Conservation (phyloP, 169 alveolate genomes). For the Plasmodium fragile region DNA sequence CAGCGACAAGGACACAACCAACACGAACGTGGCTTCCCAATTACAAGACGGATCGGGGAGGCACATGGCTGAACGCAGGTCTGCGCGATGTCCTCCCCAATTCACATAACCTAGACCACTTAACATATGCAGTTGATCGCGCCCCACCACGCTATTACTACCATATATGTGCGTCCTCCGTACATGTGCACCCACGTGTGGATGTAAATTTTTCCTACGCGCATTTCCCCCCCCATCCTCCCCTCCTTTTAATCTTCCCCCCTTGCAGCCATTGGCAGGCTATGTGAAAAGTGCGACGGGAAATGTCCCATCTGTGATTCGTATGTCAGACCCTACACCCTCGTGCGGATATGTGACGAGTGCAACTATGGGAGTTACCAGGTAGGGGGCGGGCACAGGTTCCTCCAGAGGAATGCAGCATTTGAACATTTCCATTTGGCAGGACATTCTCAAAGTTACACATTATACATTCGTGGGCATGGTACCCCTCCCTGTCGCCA, state of each 20-base stretch:
- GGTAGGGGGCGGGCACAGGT: conserved; percentile 69
- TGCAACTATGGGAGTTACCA: conserved; percentile 98
- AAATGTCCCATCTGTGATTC: conserved; percentile 99
- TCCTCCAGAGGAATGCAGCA: background rate
- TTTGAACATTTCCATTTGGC: background rate
- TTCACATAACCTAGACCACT: background rate
- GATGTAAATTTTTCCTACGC: background rate
- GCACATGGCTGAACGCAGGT: background rate
- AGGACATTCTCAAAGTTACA: background rate
- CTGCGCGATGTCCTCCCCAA: too few relatives aligned
- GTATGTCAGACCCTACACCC: conserved; percentile 97
- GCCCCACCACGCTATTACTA: background rate
- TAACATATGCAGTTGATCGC: background rate
- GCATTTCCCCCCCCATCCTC: background rate
- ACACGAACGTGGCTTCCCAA: background rate
- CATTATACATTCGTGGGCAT: background rate
- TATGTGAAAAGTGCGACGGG: conserved; percentile 99
- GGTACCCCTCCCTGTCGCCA: background rate
- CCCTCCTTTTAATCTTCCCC: background rate
- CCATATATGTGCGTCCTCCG: background rate
- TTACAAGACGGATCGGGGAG: background rate
- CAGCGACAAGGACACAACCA: background rate
- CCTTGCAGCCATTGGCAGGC: conserved; percentile 95
- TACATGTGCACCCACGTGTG: background rate
- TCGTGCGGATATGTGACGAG: conserved; percentile 98